These are phyloP conservation scores for Hirsutella minnesotensis DNA, from an alignment of 2,329 filamentous ascomycete species.

Conservation along the genomic window DNA sequence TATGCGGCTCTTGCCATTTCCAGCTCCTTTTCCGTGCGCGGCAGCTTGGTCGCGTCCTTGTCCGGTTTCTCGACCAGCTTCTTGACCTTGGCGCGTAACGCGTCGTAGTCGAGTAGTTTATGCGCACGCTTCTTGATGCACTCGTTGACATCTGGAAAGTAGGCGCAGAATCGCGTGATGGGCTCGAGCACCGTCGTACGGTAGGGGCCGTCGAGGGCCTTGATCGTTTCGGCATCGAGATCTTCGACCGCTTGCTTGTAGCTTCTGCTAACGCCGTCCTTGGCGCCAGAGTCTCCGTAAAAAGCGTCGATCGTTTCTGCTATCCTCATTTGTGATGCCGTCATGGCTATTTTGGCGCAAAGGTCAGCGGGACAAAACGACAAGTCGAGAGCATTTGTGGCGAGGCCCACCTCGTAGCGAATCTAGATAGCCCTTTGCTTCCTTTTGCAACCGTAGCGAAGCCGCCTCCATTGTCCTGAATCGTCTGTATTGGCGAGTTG, in stretches of 20 bases:
- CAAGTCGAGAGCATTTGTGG: background rate
- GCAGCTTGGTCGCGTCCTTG: slow-evolving; percentile 94
- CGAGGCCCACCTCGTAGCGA: slow-evolving; percentile 62
- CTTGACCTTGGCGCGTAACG: slow-evolving; percentile 91
- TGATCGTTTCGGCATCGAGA: slow-evolving; percentile 95
- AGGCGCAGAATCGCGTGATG: slow-evolving; percentile 90
- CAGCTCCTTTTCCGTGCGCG: slow-evolving; percentile 89
- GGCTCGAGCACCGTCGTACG: slow-evolving; percentile 89
- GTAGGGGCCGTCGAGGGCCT: slow-evolving; percentile 93
- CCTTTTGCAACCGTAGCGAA: slow-evolving; percentile 83
- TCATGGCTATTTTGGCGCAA: slow-evolving; percentile 60
- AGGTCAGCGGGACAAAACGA: background rate
- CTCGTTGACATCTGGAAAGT: slow-evolving; percentile 98
- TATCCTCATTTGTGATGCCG: slow-evolving; percentile 97
- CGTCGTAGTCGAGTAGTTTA: slow-evolving; percentile 97
- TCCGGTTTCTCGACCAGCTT: slow-evolving; percentile 96
- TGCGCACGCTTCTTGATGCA: slow-evolving; percentile 98
- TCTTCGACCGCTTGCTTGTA: slow-evolving; percentile 99
- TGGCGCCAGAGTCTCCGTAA: slow-evolving; percentile 90
- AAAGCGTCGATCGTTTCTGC: slow-evolving; percentile 99
- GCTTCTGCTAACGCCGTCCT: slow-evolving; percentile 87
- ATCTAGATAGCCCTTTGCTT: slow-evolving; percentile 96
- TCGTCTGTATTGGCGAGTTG: slow-evolving; percentile 44
- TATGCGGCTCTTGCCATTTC: slow-evolving; percentile 90
- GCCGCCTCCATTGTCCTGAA: slow-evolving; percentile 97